phyloP scores from a whole-genome alignment of 371 early-diverging fungal species.

The Mucor circinelloides region DNA sequence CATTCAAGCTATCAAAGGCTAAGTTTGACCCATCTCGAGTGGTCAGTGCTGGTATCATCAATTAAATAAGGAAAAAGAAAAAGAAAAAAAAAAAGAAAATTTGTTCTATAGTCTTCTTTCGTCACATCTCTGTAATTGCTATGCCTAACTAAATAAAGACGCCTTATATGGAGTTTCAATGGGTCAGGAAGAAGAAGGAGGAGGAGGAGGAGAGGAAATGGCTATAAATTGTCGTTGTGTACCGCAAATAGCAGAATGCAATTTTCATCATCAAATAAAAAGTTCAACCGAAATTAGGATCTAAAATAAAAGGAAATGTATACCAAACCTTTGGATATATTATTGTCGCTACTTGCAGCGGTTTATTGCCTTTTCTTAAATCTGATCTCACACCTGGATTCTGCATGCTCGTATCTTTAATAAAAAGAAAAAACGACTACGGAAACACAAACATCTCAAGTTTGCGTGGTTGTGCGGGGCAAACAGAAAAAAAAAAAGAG shows the following conservation, averaged over 20 bases:
- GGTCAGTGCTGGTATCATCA: constrained; percentile 10
- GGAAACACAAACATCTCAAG: not conserved
- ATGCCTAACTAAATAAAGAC: constrained; percentile 9
- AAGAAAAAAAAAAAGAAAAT: not conserved
- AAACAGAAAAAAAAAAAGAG: not conserved
- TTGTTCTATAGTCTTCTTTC: constrained; percentile 16
- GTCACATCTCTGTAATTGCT: not conserved
- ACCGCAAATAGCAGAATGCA: not conserved
- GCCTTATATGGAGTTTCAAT: not conserved
- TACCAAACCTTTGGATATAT: constrained; percentile 6
- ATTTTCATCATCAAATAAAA: not conserved
- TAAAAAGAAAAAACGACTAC: not conserved
- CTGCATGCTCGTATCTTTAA: no score
- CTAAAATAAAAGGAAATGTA: not conserved
- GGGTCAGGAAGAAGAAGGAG: no score
- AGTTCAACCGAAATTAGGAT: not conserved
- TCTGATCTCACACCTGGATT: not conserved
- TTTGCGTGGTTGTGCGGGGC: no score
- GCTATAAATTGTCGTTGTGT: not conserved
- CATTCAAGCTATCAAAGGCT: constrained; percentile 26
- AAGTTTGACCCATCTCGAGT: constrained; percentile 28
- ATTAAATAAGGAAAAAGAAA: no score
- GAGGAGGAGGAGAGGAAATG: no score
- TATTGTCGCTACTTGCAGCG: not conserved
- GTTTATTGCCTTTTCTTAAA: not conserved